Conservation (phyloP, 176 grass and related monocot species). For the Phoenix dactylifera region DNA sequence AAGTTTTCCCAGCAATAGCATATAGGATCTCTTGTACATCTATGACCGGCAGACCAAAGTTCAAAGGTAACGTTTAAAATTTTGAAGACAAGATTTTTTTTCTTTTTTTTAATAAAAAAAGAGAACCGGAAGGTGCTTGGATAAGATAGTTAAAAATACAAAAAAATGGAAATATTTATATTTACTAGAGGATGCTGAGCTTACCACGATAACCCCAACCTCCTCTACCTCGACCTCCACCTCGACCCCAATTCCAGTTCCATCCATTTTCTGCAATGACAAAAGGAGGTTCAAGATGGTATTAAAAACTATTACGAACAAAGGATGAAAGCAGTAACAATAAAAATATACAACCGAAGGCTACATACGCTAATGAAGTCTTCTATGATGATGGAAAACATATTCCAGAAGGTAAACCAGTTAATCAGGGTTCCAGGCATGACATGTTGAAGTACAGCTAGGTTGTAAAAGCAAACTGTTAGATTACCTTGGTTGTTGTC, state of each 20-base stretch:
- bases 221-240: conserved; percentile 48
- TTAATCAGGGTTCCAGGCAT: too few relatives aligned
- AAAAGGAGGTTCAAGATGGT: conserved; percentile 5
- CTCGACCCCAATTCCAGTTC: conserved; percentile 32
- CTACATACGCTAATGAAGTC: too few relatives aligned
- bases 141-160: neutral
- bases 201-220: conserved; percentile 57
- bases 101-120: too few relatives aligned
- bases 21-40: too few relatives aligned
- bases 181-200: conserved; percentile 5
- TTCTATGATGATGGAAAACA: neutral
- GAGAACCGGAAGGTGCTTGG: too few relatives aligned
- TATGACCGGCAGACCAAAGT: too few relatives aligned
- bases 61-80: too few relatives aligned
- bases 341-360: neutral
- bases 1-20: too few relatives aligned
- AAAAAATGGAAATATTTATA: neutral
- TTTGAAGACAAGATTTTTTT: too few relatives aligned
- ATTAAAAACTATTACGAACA: neutral
- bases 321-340: neutral
- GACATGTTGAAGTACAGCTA: too few relatives aligned
- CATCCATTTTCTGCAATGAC: conserved; percentile 56
- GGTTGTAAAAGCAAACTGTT: too few relatives aligned
- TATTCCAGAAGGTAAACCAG: neutral
- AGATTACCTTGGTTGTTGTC: conserved; percentile 7